Base-by-base conservation (phyloP, 495 filamentous ascomycete species). In the Tuber aestivum region DNA sequence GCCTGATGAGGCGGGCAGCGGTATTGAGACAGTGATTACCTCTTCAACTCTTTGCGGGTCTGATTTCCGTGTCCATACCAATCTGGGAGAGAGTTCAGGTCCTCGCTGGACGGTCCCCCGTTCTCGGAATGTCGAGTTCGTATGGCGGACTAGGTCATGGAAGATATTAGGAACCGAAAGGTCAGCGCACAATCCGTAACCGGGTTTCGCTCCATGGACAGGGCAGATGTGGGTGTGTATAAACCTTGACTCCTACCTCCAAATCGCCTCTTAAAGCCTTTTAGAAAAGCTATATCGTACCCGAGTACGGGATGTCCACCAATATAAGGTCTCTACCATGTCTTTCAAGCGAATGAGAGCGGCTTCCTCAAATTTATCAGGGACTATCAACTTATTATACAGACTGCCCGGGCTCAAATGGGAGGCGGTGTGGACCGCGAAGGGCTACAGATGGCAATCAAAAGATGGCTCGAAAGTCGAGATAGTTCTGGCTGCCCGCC, bases 211-310 rank as follows among this genome's bases (percentile, higher is more conserved):
- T 86, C 69, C 79, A 80, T 72, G 86, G 85, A 1, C 76, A 87
- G 41, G 86, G 87, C n/a, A 87, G 86, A 21, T 83, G 86, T 37
- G 86, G 86, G 86, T 87, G 84, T 78, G 85, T 71, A 32, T 44
- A 69, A 69, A n/a, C 61, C 48, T 74, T 74, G 0, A 27, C 21
- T 8, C 42, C 10, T 32, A n/a, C 20, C 10, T 21, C 40, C 56
- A 20, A 38, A 56, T 70, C 27, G 27, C n/a, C 10, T 27, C 23
- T 61, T 75, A 77, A 76, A 75, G 41, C 70, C 69, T 12, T 50
- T 50, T 72, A 87, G 84, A 88, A 87, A 78, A 85, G 85, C 9
- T 85, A 88, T 71, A 84, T 87, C 50, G 86, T 86, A 10, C 84
- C 88, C 71, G 84, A 87, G 72, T 86, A 84, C 76, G 7, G 38